phyloP scores from a whole-genome alignment of 306 rosid species.

The Senna tora region DNA sequence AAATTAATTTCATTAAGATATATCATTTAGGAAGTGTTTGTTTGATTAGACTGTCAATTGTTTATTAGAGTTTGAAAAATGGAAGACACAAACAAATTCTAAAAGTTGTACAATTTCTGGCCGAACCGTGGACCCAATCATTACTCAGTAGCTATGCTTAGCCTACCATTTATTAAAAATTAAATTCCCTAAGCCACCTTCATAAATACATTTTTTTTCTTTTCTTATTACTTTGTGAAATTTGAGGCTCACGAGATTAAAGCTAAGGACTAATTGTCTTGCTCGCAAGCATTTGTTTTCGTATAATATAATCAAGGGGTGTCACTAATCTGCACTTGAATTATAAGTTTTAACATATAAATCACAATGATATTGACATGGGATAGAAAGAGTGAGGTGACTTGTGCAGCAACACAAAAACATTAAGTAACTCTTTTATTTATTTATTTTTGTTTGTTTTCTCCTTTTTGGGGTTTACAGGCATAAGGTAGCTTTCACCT shows the following conservation, averaged over 20 bases:
- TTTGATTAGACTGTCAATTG: constrained; percentile 1
- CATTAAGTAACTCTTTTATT: neutral
- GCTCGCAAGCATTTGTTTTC: neutral
- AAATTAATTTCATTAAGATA: neutral
- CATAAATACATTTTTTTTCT: neutral
- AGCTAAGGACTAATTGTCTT: too few species aligned
- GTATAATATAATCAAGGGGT: too few species aligned
- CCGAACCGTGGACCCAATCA: constrained; percentile 10
- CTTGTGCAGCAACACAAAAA: neutral
- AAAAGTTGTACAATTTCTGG: constrained; percentile 5
- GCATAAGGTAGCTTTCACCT: constrained; percentile 17
- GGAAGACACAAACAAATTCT: neutral
- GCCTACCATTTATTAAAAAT: constrained; percentile 41
- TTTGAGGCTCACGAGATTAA: too few species aligned
- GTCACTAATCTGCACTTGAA: too few species aligned
- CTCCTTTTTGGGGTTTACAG: neutral
- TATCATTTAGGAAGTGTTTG: constrained; percentile 10
- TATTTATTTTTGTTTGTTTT: too few species aligned
- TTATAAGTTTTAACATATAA: neutral
- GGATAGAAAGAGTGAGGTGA: neutral
- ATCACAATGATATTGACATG: neutral
- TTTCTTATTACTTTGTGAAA: constrained; percentile 4
- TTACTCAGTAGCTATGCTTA: constrained; percentile 33
- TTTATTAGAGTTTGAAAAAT: neutral
- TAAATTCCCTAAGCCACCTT: constrained; percentile 23